A percentile compares a stretch with the other conserved stretches of the same genome.
These are phyloP conservation scores for Amauroascus niger DNA, from an alignment of 2,329 filamentous ascomycete genomes.

Conservation along the genomic window DNA sequence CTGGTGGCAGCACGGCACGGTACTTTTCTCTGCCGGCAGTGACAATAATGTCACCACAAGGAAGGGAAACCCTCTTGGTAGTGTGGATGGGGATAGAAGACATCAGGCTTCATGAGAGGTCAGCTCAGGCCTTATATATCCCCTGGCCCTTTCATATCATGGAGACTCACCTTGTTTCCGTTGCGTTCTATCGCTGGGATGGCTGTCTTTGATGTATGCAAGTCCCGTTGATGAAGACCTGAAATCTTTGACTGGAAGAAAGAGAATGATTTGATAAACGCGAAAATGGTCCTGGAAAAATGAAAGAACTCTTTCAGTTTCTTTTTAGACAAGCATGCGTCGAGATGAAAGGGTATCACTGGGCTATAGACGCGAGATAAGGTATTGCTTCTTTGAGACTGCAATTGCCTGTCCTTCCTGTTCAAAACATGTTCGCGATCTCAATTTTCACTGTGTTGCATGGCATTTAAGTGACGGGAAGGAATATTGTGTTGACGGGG, in stretches of 20 bases:
- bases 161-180: constrained; percentile 1
- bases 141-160: too few species aligned
- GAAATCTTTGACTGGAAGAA: background rate
- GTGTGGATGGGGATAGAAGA: background rate
- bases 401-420: background rate
- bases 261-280: background rate
- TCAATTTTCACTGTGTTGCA: background rate
- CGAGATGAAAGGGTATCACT: background rate
- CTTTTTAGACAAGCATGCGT: background rate
- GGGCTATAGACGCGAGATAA: background rate
- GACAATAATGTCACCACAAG: constrained; percentile 13
- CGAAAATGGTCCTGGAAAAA: background rate
- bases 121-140: background rate
- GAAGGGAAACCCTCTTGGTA: background rate
- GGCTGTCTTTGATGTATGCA: background rate
- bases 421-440: background rate
- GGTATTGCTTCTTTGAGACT: background rate
- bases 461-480: constrained; percentile 3
- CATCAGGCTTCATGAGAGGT: background rate
- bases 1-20: constrained; percentile 13
- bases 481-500: background rate
- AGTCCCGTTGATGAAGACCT: background rate
- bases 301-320: background rate
- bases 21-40: constrained; percentile 11
- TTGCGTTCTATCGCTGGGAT: background rate